A percentile compares a stretch with the other conserved stretches of the same genome.
These are phyloP conservation scores for Diatrype stigma DNA, from an alignment of 2,329 filamentous ascomycete species.

Conservation along the genomic window DNA sequence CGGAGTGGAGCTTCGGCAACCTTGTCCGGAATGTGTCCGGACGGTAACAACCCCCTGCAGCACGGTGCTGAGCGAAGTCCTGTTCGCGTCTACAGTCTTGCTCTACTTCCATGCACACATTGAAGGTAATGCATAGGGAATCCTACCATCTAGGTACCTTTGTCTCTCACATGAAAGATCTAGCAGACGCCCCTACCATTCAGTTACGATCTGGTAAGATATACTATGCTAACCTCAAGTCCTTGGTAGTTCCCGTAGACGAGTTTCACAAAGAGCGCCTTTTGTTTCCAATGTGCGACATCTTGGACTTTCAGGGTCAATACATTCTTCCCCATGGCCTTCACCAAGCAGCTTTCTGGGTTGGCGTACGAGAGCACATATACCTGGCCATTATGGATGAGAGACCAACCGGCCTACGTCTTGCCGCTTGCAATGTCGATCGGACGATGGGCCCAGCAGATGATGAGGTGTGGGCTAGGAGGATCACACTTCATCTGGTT, in stretches of 20 bases:
- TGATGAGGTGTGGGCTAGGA: slow-evolving; percentile 15
- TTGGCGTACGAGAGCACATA: slow-evolving; percentile 14
- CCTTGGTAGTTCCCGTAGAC: background rate
- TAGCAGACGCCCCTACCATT: background rate
- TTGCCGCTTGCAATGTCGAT: background rate
- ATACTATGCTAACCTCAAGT: background rate
- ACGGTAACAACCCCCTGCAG: background rate
- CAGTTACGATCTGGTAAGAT: background rate
- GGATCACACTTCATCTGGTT: slow-evolving; percentile 19
- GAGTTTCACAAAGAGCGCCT: no score
- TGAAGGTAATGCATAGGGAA: background rate
- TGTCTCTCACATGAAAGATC: no score
- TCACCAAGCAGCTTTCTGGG: slow-evolving; percentile 6
- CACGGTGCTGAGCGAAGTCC: background rate
- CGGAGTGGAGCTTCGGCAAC: background rate
- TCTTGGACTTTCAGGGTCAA: background rate
- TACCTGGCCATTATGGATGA: slow-evolving; percentile 18
- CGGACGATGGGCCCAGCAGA: slow-evolving; percentile 4
- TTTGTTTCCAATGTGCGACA: background rate
- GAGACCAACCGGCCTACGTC: slow-evolving; percentile 5
- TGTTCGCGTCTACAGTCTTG: background rate
- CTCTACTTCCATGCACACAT: background rate
- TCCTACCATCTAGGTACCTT: no score
- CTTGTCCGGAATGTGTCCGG: background rate
- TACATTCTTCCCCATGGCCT: background rate